Percentiles rank a stretch among this genome's conserved stretches.
phyloP scores from a whole-genome alignment of 2,329 filamentous ascomycete species.

The Penicillium sp. region DNA sequence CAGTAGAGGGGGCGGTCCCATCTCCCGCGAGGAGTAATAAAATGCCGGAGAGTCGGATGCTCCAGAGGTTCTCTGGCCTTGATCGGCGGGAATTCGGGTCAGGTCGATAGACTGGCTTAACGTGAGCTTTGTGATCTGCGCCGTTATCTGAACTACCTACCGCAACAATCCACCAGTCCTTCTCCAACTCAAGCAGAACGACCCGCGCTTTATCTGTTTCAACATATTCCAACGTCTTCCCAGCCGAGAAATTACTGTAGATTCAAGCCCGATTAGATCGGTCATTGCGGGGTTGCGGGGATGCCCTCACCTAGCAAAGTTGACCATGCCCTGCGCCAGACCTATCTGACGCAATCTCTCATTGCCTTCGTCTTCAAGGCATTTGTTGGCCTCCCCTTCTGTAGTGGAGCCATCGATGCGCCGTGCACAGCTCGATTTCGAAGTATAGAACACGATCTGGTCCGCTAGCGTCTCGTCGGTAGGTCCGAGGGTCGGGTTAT shows the following conservation, averaged over 20 bases:
- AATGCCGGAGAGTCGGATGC: constrained; percentile 40
- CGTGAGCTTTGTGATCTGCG: constrained; percentile 7
- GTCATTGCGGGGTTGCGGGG: constrained; percentile 8
- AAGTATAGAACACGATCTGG: constrained; percentile 90
- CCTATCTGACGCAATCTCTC: constrained; percentile 86
- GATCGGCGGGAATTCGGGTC: constrained; percentile 58
- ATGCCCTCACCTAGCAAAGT: constrained; percentile 60
- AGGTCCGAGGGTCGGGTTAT: constrained; percentile 72
- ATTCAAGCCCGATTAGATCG: constrained; percentile 12
- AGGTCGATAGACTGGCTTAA: constrained; percentile 63
- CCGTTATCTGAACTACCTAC: constrained; percentile 45
- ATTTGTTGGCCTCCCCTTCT: constrained; percentile 23
- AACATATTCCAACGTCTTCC: constrained; percentile 67
- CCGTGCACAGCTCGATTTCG: constrained; percentile 34
- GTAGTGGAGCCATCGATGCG: constrained; percentile 10
- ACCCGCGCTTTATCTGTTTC: constrained; percentile 86
- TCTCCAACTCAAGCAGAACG: constrained; percentile 75
- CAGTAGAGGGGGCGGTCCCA: constrained; percentile 71
- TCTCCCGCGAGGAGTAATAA: constrained; percentile 83
- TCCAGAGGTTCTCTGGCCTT: constrained; percentile 35
- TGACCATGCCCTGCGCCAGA: constrained; percentile 90
- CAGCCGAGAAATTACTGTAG: constrained; percentile 67
- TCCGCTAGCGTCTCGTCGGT: constrained; percentile 65
- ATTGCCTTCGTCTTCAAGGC: constrained; percentile 60
- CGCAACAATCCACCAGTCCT: constrained; percentile 90